A percentile compares a stretch with the other conserved stretches of the same genome.
These are phyloP conservation scores for Pilaira anomala DNA, from an alignment of 192 early-diverging fungal genomes.

Conservation along the genomic window DNA sequence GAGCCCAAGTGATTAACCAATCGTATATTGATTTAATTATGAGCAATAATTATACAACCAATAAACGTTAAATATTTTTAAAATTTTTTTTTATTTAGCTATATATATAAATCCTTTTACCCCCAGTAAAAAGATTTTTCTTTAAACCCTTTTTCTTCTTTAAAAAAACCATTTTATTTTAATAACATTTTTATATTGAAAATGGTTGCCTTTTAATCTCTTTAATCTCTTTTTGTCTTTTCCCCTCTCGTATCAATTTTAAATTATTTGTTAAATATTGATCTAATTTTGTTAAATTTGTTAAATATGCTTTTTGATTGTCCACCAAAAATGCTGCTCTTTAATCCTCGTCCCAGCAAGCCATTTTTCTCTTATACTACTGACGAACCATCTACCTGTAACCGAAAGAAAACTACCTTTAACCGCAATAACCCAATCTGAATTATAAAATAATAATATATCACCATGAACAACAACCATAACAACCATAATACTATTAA, in stretches of 20 bases:
- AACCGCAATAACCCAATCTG: slow-evolving; percentile 3
- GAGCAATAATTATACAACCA: slow-evolving; percentile 9
- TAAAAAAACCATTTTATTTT: slow-evolving; percentile 1
- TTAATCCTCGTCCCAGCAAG: slow-evolving; percentile 15
- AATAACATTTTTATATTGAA: background rate
- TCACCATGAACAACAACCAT: background rate
- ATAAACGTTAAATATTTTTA: background rate
- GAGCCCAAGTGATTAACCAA: too few relatives aligned
- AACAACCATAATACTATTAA: background rate
- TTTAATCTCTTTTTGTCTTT: background rate
- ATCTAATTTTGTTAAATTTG: slow-evolving; percentile 20
- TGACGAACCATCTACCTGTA: slow-evolving; percentile 36
- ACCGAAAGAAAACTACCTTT: slow-evolving; percentile 30
- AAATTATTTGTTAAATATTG: slow-evolving; percentile 1
- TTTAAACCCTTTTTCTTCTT: background rate
- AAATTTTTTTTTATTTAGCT: background rate
- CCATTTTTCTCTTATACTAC: slow-evolving; percentile 40
- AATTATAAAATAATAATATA: too few relatives aligned
- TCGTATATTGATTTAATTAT: background rate
- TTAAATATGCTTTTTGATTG: slow-evolving; percentile 8
- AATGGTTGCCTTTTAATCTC: slow-evolving; percentile 15
- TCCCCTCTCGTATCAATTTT: background rate
- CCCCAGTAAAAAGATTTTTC: background rate
- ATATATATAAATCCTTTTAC: background rate
- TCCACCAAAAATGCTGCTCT: slow-evolving; percentile 7